Evolutionary conservation across 305 asterid genomes (phyloP), one percentile per base, ranked within the genome.

Genomic region (Solanum chacoense): DNA sequence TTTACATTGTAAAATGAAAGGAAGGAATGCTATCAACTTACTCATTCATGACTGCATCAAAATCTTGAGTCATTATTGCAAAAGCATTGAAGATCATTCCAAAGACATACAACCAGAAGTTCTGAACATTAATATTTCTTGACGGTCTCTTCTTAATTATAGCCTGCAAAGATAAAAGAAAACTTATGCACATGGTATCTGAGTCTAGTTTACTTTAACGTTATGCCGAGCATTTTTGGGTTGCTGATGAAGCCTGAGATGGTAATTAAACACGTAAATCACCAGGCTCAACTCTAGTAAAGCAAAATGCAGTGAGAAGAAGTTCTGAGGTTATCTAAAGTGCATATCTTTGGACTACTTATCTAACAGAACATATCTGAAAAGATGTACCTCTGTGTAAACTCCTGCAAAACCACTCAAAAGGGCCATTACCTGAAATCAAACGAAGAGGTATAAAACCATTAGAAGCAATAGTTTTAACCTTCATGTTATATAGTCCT

Each of bases 361-460:
- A 76, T 63, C 86, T 37, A 65, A 76, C 18, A 87, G 8, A 83
- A 80, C 13, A n/a, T 10, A 63, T 75, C 29, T 45, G 8, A 63
- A 85, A 45, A 31, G 84, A 86, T 90, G 93, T 92, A 97, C 99
- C 99, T 97, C 99, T 3, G 99, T 97, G 94, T 95, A 96, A 86
- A 97, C 99, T 93, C 99, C 99, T 89, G 98, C 99, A 94, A 97
- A 96, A 90, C 99, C 99, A 92, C 99, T 97, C 85, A 97, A 97
- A 93, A 96, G 98, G 88, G 99, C 99, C 99, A 97, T 97, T 85
- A 95, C 87, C 99, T 97, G 98, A 88, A 91, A 93, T 90, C 86
- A 89, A 16, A 79, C 29, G 72, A 85, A 88, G 59, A 78, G 72
- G 42, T 74, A 87, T 6, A 76, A 28, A 75, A 87, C 79, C 85